Evolutionary conservation across 169 alveolate genomes (phyloP), one percentile per base, ranked within the genome.

Genomic region (Fabrea salina): DNA sequence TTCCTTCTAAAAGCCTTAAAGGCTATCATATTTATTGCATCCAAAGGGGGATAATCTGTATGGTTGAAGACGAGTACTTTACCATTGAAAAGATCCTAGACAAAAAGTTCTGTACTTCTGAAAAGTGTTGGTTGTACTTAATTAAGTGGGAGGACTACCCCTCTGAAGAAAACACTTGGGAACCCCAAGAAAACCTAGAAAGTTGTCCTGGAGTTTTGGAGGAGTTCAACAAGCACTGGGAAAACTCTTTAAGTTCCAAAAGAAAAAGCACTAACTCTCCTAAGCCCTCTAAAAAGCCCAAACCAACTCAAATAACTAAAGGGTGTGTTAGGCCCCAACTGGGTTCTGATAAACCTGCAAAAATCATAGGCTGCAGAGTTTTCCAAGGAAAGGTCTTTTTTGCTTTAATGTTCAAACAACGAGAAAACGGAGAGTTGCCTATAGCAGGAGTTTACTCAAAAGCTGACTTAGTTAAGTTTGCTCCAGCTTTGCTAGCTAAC

Each of bases 61-160:
- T n/a, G n/a, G n/a, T n/a, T n/a, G n/a, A n/a, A n/a, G n/a, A n/a
- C n/a, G n/a, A n/a, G n/a, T n/a, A 44, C 16, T 44, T 44, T 13
- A 41, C 16, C n/a, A 35, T 70, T 13, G 79, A 70, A 39, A 49
- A 70, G 27, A 70, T 70, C 32, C 25, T 41, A 8, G 79, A 43
- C 27, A 70, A 70, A 6, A 25, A 19, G n/a, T 43, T 27, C 5
- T 30, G 37, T 27, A 64, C 33, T 27, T 19, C 3, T 7, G 16
- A n/a, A 22, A 49, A 19, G 3, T 35, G 64, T 3, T 67, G 78
- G 64, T 22, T 19, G 2, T 70, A 70, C n/a, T 64, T 43, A 22
- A 49, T 70, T 0, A 70, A 70, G 32, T 70, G 79, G 67, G 37
- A 70, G 49, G 79, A 64, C 4, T 70, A 30, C 25, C 33, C 39